Conservation (phyloP, 352 stramenopile genomes). For the Phytophthora melonis region DNA sequence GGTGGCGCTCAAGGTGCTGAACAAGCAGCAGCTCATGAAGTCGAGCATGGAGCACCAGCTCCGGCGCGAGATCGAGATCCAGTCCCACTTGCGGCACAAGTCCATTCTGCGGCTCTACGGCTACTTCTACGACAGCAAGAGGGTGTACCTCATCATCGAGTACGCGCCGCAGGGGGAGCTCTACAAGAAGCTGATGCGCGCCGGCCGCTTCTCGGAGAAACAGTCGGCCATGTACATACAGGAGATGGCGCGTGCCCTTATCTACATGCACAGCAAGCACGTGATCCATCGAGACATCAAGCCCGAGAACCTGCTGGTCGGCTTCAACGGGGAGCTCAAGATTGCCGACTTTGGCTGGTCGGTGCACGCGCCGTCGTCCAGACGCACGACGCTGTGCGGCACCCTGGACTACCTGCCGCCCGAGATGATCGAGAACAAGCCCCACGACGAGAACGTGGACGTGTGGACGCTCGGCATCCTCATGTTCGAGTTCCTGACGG, state of each 20-base stretch:
- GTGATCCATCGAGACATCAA: slow-evolving; percentile 99
- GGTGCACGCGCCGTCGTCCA: slow-evolving; percentile 97
- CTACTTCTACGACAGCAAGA: slow-evolving; percentile 99
- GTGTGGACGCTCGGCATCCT: slow-evolving; percentile 99
- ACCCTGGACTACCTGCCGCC: slow-evolving; percentile 99
- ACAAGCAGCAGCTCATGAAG: slow-evolving; percentile 98
- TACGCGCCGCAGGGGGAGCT: slow-evolving; percentile 98
- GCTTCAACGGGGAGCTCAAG: slow-evolving; percentile 97
- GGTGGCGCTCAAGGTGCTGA: slow-evolving; percentile 98
- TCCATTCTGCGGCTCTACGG: slow-evolving; percentile 98
- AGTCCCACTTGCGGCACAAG: slow-evolving; percentile 97
- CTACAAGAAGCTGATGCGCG: slow-evolving; percentile 97
- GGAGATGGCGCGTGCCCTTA: slow-evolving; percentile 94
- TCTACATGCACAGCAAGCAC: slow-evolving; percentile 99
- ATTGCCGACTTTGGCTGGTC: slow-evolving; percentile 99
- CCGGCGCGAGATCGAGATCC: slow-evolving; percentile 99
- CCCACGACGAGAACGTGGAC: slow-evolving; percentile 97
- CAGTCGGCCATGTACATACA: slow-evolving; percentile 95
- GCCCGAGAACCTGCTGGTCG: slow-evolving; percentile 98
- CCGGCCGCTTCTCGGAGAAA: slow-evolving; percentile 93
- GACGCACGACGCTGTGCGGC: slow-evolving; percentile 98
- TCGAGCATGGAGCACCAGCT: slow-evolving; percentile 98
- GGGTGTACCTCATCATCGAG: slow-evolving; percentile 99
- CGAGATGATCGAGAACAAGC: slow-evolving; percentile 99
- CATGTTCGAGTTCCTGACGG: slow-evolving; percentile 99